A percentile compares a stretch with the other conserved stretches of the same genome.
Evolutionary conservation across 176 grass and related monocot species (phyloP).

Genomic region (Oryza glaberrima): DNA sequence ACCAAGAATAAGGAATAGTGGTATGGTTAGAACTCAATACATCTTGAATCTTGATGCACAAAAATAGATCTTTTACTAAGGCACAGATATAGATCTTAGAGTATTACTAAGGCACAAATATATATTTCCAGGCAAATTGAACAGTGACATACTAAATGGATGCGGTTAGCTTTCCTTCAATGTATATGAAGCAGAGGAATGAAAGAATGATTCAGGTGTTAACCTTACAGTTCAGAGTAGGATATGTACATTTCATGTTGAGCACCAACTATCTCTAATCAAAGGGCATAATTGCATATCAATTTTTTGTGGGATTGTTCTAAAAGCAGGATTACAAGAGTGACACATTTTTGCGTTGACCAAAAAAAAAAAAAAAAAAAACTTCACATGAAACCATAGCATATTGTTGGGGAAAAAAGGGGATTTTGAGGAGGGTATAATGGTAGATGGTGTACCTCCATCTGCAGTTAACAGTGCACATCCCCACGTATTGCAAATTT

Average conservation of each 20-base stretch:
- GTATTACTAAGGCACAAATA: neutral
- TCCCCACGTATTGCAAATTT: slow-evolving; percentile 44
- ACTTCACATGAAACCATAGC: slow-evolving; percentile 2
- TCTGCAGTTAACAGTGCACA: slow-evolving; percentile 50
- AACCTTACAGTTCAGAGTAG: neutral
- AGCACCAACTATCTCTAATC: neutral
- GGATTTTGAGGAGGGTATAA: slow-evolving; percentile 3
- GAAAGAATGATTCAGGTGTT: neutral
- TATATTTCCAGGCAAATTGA: neutral
- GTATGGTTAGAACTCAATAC: neutral
- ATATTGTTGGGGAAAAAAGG: neutral
- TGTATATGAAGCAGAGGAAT: neutral
- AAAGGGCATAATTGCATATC: neutral
- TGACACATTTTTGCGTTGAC: neutral
- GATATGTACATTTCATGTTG: neutral
- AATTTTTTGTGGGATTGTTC: neutral
- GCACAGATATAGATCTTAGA: slow-evolving; percentile 2
- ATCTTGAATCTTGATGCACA: neutral
- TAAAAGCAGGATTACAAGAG: neutral
- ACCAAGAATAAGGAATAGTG: slow-evolving; percentile 14
- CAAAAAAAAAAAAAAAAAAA: neutral
- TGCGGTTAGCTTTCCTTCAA: neutral
- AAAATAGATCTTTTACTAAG: slow-evolving; percentile 2
- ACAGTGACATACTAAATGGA: neutral
- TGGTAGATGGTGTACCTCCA: slow-evolving; percentile 71